Conservation (phyloP, 257 asterid genomes). For the Parsonsia alboflavescens region DNA sequence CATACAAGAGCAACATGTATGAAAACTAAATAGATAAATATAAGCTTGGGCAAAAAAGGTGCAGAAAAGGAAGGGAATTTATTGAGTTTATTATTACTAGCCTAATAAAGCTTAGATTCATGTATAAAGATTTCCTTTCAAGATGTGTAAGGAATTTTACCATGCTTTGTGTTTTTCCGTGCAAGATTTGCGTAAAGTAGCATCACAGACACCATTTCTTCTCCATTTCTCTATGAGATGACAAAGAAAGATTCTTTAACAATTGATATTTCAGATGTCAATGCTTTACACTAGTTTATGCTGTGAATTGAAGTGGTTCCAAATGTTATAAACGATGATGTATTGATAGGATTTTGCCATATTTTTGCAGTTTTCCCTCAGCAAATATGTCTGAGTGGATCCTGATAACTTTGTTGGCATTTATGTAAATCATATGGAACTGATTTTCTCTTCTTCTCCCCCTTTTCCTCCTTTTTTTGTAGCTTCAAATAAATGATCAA, state of each 20-base stretch:
- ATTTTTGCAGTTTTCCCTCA: neutral
- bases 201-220: neutral
- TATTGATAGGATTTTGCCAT: neutral
- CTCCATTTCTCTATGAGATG: neutral
- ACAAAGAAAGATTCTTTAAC: neutral
- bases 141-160: neutral
- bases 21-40: neutral
- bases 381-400: neutral
- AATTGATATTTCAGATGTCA: neutral
- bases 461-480: constrained; percentile 20
- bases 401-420: neutral
- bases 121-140: neutral
- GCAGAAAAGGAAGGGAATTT: too few species aligned
- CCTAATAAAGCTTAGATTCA: neutral
- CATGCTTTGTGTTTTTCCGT: neutral
- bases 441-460: neutral
- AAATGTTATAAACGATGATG: neutral
- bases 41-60: neutral
- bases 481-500: constrained; percentile 86
- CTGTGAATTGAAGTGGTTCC: neutral
- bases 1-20: neutral
- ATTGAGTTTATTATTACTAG: neutral
- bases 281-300: neutral
- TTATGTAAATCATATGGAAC: neutral
- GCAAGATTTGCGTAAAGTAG: neutral